Evolutionary conservation across 1,139 yeast species (phyloP).

Genomic region (Saccharomycopsis phalli): DNA sequence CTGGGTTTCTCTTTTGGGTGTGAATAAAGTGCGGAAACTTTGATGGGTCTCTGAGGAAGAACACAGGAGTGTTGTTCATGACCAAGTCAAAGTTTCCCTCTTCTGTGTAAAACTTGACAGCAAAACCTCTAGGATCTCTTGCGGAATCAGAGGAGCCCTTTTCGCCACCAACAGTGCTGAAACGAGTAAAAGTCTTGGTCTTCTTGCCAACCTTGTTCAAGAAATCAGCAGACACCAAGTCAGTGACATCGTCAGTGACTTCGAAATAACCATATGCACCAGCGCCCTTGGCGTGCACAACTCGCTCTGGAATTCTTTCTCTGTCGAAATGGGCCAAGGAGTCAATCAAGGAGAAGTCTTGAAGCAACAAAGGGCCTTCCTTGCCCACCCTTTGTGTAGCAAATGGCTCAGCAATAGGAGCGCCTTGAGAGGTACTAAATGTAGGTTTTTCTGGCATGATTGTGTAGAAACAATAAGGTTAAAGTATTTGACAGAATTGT

Average conservation of each 20-base stretch:
- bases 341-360: slow-evolving; percentile 48
- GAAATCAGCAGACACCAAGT: slow-evolving; percentile 41
- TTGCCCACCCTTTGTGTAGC: slow-evolving; percentile 61
- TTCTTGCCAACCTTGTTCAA: slow-evolving; percentile 41
- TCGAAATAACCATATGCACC: slow-evolving; percentile 57
- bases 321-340: slow-evolving; percentile 52
- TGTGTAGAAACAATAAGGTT: too few species aligned
- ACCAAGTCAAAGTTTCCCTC: slow-evolving; percentile 57
- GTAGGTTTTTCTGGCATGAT: slow-evolving; percentile 25
- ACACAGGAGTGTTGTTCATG: slow-evolving; percentile 52
- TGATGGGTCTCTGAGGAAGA: slow-evolving; percentile 50
- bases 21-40: slow-evolving; percentile 53
- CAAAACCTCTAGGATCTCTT: slow-evolving; percentile 53
- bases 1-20: slow-evolving; percentile 67
- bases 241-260: slow-evolving; percentile 48
- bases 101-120: slow-evolving; percentile 49
- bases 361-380: slow-evolving; percentile 49
- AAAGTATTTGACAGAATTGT: too few species aligned
- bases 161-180: slow-evolving; percentile 56
- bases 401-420: slow-evolving; percentile 47
- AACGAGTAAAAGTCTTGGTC: slow-evolving; percentile 40
- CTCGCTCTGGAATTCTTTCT: slow-evolving; percentile 56
- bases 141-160: slow-evolving; percentile 48
- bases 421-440: slow-evolving; percentile 65
- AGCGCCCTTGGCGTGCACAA: slow-evolving; percentile 58